phyloP scores from a whole-genome alignment of 768 basidiomycete genomes.

The Lactifluus volemus region DNA sequence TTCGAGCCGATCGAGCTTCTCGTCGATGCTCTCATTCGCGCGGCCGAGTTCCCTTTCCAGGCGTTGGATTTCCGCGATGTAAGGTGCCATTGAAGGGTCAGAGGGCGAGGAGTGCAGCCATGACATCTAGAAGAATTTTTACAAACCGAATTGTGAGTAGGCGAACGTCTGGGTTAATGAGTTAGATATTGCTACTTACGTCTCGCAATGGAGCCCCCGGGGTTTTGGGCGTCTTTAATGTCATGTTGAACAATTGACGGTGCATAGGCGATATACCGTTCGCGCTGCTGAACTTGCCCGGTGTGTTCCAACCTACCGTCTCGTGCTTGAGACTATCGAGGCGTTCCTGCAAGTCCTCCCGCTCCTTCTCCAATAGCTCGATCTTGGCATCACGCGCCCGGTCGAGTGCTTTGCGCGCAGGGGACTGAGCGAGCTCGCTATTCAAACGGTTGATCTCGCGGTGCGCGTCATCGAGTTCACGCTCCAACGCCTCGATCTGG shows the following conservation, averaged over 20 bases:
- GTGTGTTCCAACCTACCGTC: constrained; percentile 46
- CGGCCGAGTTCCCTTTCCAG: constrained; percentile 67
- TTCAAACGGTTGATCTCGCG: constrained; percentile 64
- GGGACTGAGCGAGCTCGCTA: constrained; percentile 60
- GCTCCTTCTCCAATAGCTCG: constrained; percentile 67
- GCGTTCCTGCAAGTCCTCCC: constrained; percentile 65
- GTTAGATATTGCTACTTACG: constrained; percentile 41
- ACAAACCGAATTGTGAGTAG: constrained; percentile 9
- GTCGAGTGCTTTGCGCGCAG: constrained; percentile 68
- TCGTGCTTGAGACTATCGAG: constrained; percentile 50
- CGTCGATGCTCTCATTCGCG: constrained; percentile 81
- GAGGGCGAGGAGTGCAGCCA: constrained; percentile 58
- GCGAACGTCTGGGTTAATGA: background rate
- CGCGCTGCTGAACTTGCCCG: constrained; percentile 42
- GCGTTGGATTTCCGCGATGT: constrained; percentile 63
- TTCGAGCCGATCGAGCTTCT: constrained; percentile 80
- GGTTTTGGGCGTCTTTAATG: constrained; percentile 60
- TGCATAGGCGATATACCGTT: constrained; percentile 72
- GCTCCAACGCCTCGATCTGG: constrained; percentile 60
- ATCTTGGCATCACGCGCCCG: constrained; percentile 69
- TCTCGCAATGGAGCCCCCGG: constrained; percentile 74
- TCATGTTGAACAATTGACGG: constrained; percentile 61
- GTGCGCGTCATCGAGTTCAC: constrained; percentile 69
- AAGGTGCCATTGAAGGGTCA: constrained; percentile 50
- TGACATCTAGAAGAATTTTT: constrained; percentile 42